These are phyloP conservation scores for Brassica balearica DNA, from an alignment of 441 rosid genomes.

Conservation along the genomic window DNA sequence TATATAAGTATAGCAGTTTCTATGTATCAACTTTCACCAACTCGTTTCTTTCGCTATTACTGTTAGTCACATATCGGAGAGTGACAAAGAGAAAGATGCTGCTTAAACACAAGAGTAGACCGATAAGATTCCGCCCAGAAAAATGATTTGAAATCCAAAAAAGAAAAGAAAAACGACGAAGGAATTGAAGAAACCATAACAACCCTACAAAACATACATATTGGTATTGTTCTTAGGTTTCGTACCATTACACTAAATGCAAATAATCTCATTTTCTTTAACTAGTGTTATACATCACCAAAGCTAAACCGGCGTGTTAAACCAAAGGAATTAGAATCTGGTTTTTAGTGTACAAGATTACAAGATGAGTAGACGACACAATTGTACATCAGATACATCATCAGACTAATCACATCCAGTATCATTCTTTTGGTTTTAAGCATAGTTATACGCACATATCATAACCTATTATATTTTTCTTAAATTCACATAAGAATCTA, in stretches of 20 bases:
- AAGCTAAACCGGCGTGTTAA: not conserved
- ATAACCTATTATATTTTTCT: not conserved
- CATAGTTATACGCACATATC: not conserved
- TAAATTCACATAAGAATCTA: not conserved
- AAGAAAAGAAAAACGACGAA: not conserved
- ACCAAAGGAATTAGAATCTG: not conserved
- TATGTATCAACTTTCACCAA: not conserved
- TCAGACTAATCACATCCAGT: not conserved
- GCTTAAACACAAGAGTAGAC: not conserved
- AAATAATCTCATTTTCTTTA: not conserved
- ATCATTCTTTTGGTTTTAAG: not conserved
- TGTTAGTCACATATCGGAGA: not conserved
- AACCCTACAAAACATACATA: not conserved
- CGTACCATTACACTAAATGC: not conserved
- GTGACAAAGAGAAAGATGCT: not conserved
- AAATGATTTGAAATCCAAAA: too few relatives aligned
- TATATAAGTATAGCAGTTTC: not conserved
- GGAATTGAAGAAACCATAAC: not conserved
- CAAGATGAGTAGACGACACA: not conserved
- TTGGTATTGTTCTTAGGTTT: not conserved
- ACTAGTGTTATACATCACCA: not conserved
- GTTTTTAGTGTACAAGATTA: not conserved
- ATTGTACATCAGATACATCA: not conserved
- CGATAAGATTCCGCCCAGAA: too few relatives aligned
- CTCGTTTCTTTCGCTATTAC: not conserved